Conservation (phyloP, 1,284 basidiomycete genomes). For the Fomitopsis palustris region DNA sequence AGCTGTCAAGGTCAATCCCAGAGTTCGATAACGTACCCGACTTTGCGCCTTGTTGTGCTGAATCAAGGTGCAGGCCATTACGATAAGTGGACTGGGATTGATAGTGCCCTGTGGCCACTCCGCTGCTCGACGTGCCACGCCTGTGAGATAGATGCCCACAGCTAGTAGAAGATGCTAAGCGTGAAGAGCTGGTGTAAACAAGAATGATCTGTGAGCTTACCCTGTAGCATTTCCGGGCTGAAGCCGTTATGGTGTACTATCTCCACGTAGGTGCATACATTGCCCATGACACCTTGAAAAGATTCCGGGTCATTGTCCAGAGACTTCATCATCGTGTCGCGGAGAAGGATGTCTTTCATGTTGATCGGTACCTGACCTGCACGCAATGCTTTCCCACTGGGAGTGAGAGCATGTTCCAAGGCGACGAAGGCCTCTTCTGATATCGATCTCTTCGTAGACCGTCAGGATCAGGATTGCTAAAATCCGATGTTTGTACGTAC, state of each 20-base stretch:
- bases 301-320: constrained; percentile 45
- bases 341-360: constrained; percentile 51
- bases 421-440: constrained; percentile 49
- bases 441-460: constrained; percentile 38
- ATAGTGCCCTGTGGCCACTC: constrained; percentile 45
- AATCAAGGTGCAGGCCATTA: constrained; percentile 47
- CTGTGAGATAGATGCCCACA: constrained; percentile 49
- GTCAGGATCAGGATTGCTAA: background rate
- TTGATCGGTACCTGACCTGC: constrained; percentile 25
- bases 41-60: constrained; percentile 58
- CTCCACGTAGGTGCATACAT: constrained; percentile 50
- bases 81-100: constrained; percentile 53
- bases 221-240: constrained; percentile 45
- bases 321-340: constrained; percentile 47
- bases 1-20: background rate
- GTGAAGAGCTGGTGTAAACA: background rate
- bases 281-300: constrained; percentile 50
- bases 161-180: constrained; percentile 39
- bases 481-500: constrained; percentile 32
- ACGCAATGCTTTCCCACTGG: constrained; percentile 33
- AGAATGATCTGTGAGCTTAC: constrained; percentile 34
- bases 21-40: constrained; percentile 37
- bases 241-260: constrained; percentile 51
- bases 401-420: constrained; percentile 45
- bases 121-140: constrained; percentile 49